Base-by-base conservation (phyloP, 148 eudicot genomes). In the Linanthus parryae region DNA sequence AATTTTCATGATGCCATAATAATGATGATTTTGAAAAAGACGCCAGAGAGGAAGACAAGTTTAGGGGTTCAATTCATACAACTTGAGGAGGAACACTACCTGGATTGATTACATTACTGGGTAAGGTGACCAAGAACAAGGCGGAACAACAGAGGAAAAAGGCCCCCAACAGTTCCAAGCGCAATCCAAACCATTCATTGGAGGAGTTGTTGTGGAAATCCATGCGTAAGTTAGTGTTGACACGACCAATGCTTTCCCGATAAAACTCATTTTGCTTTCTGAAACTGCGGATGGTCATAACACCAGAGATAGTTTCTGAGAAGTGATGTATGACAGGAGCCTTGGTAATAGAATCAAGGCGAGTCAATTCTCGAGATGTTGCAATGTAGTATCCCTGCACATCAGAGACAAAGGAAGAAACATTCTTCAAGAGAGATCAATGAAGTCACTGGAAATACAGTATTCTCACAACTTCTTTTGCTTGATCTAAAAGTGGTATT, bases 291-390 rank as follows among this genome's bases (percentile, higher is more conserved):
- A 72, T 58, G 0, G 77, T 72, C 61, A 48, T 54, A 20, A 58
- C 72, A 8, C 76, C 76, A 18, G 76, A 36, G 10, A 72, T 38
- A 4, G 59, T 56, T 26, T 72, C 72, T 13, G 64, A 52, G 48
- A 72, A 66, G 42, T 62, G 77, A 46, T 72, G 64, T 4, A 66
- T 57, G 41, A 72, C 37, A 8, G 72, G 72, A 3, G 77, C 68
- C 36, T 62, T 66, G 1, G 68, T 62, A 18, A 66, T 72, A 3
- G 33, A 28, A 10, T 46, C 72, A 15, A 72, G 57, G 1, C 76
- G 41, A 2, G 57, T 62, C 27, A 72, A 23, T 29, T 72, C 76
- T 1, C 72, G 64, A 9, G 76, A 60, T 7, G 76, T 14, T n/a
- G 71, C 57, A 19, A 72, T 30, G 23, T 57, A 72, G 48, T 72